phyloP scores from a whole-genome alignment of 2,329 filamentous ascomycete species.

The Epichloe sylvatica region DNA sequence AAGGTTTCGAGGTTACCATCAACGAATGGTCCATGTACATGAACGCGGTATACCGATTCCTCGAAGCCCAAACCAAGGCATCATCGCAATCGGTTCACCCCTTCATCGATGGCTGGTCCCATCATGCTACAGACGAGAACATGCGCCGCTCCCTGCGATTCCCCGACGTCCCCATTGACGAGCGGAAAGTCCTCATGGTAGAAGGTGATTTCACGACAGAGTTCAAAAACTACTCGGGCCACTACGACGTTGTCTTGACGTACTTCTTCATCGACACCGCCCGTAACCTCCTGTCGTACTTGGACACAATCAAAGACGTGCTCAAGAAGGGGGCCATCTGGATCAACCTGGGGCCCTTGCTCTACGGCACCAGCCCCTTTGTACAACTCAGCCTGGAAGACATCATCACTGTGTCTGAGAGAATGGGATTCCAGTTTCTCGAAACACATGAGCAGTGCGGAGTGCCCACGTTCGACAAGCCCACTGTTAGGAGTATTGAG shows the following conservation, averaged over 20 bases:
- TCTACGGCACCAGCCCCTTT: constrained; percentile 40
- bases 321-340: constrained; percentile 35
- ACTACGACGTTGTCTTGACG: constrained; percentile 37
- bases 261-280: constrained; percentile 50
- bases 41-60: constrained; percentile 38
- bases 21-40: constrained; percentile 48
- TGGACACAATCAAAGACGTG: constrained; percentile 36
- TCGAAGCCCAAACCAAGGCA: constrained; percentile 20
- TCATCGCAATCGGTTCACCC: constrained; percentile 28
- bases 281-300: constrained; percentile 38
- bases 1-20: constrained; percentile 36
- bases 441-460: constrained; percentile 29
- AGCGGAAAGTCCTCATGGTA: constrained; percentile 28
- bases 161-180: constrained; percentile 26
- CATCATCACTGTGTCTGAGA: constrained; percentile 31
- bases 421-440: constrained; percentile 37
- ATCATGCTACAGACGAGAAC: constrained; percentile 34
- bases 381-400: constrained; percentile 43
- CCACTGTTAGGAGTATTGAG: constrained; percentile 29
- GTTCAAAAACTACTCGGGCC: constrained; percentile 14
- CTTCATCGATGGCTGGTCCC: constrained; percentile 43
- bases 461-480: constrained; percentile 25
- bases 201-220: constrained; percentile 43
- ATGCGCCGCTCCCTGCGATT: constrained; percentile 32
- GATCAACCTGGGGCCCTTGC: constrained; percentile 42